phyloP scores from a whole-genome alignment of 257 asterid species.

The Solanum phureja region DNA sequence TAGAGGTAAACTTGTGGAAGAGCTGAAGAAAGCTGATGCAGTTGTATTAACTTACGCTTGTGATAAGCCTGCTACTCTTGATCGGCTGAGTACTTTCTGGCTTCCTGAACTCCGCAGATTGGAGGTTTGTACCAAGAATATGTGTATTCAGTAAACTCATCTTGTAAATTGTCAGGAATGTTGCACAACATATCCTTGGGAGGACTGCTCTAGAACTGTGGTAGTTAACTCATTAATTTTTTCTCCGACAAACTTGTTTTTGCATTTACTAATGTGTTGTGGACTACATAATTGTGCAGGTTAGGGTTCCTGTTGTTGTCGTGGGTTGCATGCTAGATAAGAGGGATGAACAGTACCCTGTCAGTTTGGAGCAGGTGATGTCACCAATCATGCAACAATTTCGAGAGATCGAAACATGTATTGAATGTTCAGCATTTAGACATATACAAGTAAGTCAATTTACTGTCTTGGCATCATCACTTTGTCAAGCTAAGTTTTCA shows the following conservation, averaged over 20 bases:
- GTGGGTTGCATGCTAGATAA: conserved; percentile 97
- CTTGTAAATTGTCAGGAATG: neutral
- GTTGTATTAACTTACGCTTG: conserved; percentile 91
- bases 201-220: neutral
- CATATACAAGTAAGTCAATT: conserved; percentile 54
- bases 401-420: conserved; percentile 97
- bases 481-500: neutral
- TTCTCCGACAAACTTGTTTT: neutral
- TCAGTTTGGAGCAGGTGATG: conserved; percentile 92
- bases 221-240: neutral
- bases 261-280: neutral
- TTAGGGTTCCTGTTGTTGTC: conserved; percentile 87
- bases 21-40: conserved; percentile 77
- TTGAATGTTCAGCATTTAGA: conserved; percentile 82
- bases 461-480: neutral
- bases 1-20: conserved; percentile 65
- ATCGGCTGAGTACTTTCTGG: conserved; percentile 91
- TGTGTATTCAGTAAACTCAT: neutral
- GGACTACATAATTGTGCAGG: conserved; percentile 31
- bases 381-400: conserved; percentile 96
- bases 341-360: conserved; percentile 65
- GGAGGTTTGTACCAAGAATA: conserved; percentile 45
- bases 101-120: conserved; percentile 87
- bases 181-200: neutral
- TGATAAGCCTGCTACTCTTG: conserved; percentile 80